phyloP scores from a whole-genome alignment of 148 eudicot genomes.

The Chenopodium berlandieri region DNA sequence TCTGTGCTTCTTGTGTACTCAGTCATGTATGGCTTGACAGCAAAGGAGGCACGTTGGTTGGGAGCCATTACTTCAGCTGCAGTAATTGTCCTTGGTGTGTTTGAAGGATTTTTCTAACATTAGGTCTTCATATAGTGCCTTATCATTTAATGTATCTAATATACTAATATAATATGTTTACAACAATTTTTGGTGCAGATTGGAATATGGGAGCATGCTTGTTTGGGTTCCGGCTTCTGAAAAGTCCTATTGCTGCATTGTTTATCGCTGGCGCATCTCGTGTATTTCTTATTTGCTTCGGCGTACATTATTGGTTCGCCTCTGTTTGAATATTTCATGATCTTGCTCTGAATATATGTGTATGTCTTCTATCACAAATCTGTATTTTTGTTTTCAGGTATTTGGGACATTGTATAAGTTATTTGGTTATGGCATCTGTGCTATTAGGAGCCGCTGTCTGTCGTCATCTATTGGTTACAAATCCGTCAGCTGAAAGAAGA shows the following conservation, averaged over 20 bases:
- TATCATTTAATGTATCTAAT: slow-evolving; percentile 7
- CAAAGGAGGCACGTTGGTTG: slow-evolving; percentile 87
- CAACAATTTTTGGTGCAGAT: slow-evolving; percentile 43
- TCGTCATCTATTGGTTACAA: slow-evolving; percentile 80
- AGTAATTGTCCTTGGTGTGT: slow-evolving; percentile 83
- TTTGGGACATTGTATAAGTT: slow-evolving; percentile 93
- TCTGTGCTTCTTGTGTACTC: slow-evolving; percentile 84
- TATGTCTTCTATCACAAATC: slow-evolving; percentile 16
- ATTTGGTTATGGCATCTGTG: slow-evolving; percentile 93
- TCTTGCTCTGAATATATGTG: background rate
- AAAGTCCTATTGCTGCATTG: slow-evolving; percentile 79
- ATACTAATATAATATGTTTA: background rate
- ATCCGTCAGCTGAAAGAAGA: slow-evolving; percentile 94
- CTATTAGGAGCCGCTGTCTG: slow-evolving; percentile 96
- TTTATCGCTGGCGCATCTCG: slow-evolving; percentile 94
- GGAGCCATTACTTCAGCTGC: slow-evolving; percentile 97
- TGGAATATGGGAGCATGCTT: slow-evolving; percentile 99
- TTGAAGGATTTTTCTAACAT: background rate
- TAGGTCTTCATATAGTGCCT: background rate
- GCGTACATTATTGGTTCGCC: slow-evolving; percentile 93
- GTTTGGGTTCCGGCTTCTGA: slow-evolving; percentile 86
- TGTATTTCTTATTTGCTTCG: slow-evolving; percentile 92
- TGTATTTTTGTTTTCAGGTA: slow-evolving; percentile 48
- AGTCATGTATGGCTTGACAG: slow-evolving; percentile 84
- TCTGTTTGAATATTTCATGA: slow-evolving; percentile 12